A percentile compares a stretch with the other conserved stretches of the same genome.
Evolutionary conservation across 73 alveolate genomes (phyloP).

Genomic region (Effrenium voratum): DNA sequence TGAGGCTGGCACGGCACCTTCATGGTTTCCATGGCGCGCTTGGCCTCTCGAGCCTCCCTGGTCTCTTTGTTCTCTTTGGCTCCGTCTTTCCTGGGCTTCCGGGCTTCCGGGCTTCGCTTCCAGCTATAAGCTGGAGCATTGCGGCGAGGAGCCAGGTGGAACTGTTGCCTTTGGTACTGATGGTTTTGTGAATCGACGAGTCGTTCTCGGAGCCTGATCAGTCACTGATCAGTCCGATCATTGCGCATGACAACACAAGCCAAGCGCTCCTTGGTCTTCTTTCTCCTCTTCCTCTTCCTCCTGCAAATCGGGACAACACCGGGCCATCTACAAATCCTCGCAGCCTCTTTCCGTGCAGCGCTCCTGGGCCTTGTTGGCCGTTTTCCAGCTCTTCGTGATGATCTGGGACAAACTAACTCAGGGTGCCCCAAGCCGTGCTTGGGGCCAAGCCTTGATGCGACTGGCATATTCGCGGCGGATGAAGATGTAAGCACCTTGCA

Average conservation of each 20-base stretch:
- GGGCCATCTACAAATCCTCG: not conserved
- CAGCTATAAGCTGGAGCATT: no score
- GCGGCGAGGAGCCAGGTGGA: constrained; percentile 7
- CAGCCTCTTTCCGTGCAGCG: not conserved
- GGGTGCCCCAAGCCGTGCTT: not conserved
- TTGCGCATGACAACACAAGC: not conserved
- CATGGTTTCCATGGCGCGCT: constrained; percentile 72
- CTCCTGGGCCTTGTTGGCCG: constrained; percentile 70
- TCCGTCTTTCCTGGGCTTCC: not conserved
- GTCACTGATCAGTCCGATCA: not conserved
- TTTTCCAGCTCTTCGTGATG: constrained; percentile 74
- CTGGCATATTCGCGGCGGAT: constrained; percentile 91
- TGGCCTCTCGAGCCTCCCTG: constrained; percentile 42
- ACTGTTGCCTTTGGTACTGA: no score
- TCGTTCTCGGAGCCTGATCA: not conserved
- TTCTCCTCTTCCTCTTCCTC: constrained; percentile 36
- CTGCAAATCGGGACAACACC: not conserved
- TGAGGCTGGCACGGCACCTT: constrained; percentile 2
- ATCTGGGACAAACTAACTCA: not conserved
- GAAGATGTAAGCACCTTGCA: constrained; percentile 46
- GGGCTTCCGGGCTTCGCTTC: not conserved
- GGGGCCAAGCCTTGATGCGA: constrained; percentile 44
- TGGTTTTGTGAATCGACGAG: no score
- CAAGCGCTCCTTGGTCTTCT: not conserved
- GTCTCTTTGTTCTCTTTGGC: not conserved